phyloP scores from a whole-genome alignment of 129 eudicot species.

The Erigeron canadensis region DNA sequence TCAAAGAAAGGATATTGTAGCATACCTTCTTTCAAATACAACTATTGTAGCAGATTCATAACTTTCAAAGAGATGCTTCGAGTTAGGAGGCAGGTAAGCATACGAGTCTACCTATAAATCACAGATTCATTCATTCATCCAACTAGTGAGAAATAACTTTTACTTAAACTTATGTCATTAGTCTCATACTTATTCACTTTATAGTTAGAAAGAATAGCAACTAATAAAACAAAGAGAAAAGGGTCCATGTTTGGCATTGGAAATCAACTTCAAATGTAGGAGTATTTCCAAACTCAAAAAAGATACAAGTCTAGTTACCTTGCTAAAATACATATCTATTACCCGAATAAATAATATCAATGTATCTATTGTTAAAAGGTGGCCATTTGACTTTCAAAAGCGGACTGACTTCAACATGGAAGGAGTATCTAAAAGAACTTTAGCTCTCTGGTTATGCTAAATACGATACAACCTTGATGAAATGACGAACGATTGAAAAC shows the following conservation, averaged over 20 bases:
- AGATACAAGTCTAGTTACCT: background rate
- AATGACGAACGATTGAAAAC: background rate
- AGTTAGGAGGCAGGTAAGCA: constrained; percentile 86
- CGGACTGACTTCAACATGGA: background rate
- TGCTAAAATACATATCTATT: background rate
- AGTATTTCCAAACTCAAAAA: background rate
- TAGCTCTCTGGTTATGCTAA: background rate
- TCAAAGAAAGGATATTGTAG: constrained; percentile 12
- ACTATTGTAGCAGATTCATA: constrained; percentile 72
- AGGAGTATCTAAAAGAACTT: background rate
- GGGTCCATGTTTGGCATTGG: constrained; percentile 3
- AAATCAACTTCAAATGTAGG: no score
- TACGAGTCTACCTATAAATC: constrained; percentile 80
- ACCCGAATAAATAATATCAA: no score
- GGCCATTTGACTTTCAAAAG: background rate
- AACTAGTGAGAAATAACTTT: constrained; percentile 13
- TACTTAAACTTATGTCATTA: background rate
- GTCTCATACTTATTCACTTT: background rate
- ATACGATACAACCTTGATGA: background rate
- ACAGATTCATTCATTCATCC: constrained; percentile 12
- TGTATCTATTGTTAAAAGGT: no score
- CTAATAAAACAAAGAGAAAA: background rate
- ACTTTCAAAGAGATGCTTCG: constrained; percentile 52
- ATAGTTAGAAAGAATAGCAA: background rate
- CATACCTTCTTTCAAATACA: constrained; percentile 82